These are phyloP conservation scores for Fusarium kyushuense DNA, from an alignment of 2,329 filamentous ascomycete species.

Conservation along the genomic window DNA sequence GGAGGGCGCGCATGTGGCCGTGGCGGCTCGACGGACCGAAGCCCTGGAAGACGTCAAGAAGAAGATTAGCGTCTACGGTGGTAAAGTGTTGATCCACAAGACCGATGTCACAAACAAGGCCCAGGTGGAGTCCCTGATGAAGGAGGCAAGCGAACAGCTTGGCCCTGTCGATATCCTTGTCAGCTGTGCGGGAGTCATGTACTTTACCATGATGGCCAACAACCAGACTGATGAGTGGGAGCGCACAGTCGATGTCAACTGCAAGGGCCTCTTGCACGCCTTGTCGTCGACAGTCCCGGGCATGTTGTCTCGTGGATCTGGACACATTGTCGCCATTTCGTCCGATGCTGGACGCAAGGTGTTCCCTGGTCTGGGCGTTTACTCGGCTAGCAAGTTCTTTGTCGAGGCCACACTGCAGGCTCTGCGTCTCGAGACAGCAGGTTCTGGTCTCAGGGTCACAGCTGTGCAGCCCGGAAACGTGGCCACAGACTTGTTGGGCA, in stretches of 20 bases:
- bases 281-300: slow-evolving; percentile 75
- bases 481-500: slow-evolving; percentile 76
- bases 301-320: slow-evolving; percentile 76
- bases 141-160: slow-evolving; percentile 68
- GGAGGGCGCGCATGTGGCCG: slow-evolving; percentile 78
- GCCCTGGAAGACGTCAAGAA: slow-evolving; percentile 76
- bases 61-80: slow-evolving; percentile 66
- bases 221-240: slow-evolving; percentile 80
- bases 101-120: slow-evolving; percentile 78
- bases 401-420: slow-evolving; percentile 84
- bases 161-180: slow-evolving; percentile 84
- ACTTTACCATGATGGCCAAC: slow-evolving; percentile 89
- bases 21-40: slow-evolving; percentile 77
- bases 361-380: slow-evolving; percentile 84
- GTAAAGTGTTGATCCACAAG: slow-evolving; percentile 74
- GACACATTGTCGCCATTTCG: slow-evolving; percentile 84
- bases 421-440: slow-evolving; percentile 80
- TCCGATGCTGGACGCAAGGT: slow-evolving; percentile 86
- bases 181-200: slow-evolving; percentile 86
- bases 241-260: slow-evolving; percentile 85
- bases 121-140: slow-evolving; percentile 75
- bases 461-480: slow-evolving; percentile 83
- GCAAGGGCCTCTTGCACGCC: slow-evolving; percentile 82
- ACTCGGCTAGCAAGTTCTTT: slow-evolving; percentile 87
- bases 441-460: slow-evolving; percentile 78